Evolutionary conservation across 2,329 filamentous ascomycete species (phyloP), one percentile per base, ranked within the genome.

Genomic region (Epicoccum sorghinum): DNA sequence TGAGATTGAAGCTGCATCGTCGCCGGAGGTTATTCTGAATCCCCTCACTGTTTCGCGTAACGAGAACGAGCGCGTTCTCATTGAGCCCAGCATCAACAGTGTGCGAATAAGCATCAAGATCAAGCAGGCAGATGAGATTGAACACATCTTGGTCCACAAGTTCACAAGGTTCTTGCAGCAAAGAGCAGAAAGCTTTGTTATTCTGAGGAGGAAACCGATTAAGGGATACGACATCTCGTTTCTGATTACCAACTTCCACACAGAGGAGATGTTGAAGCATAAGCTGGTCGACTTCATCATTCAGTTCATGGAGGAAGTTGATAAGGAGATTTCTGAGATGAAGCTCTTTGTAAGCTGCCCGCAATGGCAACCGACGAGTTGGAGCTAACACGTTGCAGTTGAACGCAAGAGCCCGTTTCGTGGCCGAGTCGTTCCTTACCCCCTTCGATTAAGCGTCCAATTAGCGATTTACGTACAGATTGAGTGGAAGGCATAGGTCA

Each of bases 271-370:
- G 92, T 77, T 98, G 74, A 98, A 98, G 82, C 93, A 99, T 76
- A 98, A 99, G 82, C 83, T 99, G 66, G 96, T 99, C 30, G 95
- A 99, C 76, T 99, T 99, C 71, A 96, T 99, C 66, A 97, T 99
- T 63, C 89, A 98, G 72, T 99, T 99, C 72, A 98, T 99, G 93
- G 93, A 99, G 77, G 95, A 99, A 76, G 96, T 99, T 4, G 96
- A 99, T 77, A 99, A 99, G 83, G 95, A 99, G 78, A 99, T 99
- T 57, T 98, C 95, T 3, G 96, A 99, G 80, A 98, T 99, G 95
- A 99, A 99, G 84, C 89, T 99, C 69, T 99, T 99, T 78, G 93
- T 97, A 84, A 66, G 91, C 82, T 24, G 7, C 14, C 27, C 27
- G 27, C 7, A 32, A 42, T 42, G 14, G 4, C 25, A 29, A 27